A percentile compares a stretch with the other conserved stretches of the same genome.
Evolutionary conservation across 441 rosid species (phyloP).

Genomic region (Biscutella laevigata): DNA sequence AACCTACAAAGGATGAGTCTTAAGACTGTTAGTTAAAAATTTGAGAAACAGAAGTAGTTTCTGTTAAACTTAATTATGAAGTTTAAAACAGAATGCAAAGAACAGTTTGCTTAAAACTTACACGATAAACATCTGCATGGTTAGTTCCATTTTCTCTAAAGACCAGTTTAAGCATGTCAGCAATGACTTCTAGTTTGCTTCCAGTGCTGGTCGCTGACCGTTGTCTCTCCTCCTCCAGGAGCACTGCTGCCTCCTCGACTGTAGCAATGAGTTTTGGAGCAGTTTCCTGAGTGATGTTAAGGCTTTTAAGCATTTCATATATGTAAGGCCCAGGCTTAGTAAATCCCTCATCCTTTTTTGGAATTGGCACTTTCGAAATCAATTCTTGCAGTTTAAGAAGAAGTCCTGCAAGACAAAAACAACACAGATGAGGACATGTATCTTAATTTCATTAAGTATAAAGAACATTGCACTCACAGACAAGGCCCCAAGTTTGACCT

Average conservation of each 20-base stretch:
- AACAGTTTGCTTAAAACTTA: constrained; percentile 36
- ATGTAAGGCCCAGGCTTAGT: constrained; percentile 91
- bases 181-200: constrained; percentile 73
- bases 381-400: constrained; percentile 83
- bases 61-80: background rate
- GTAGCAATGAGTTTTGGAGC: constrained; percentile 60
- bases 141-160: constrained; percentile 53
- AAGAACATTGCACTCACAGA: background rate
- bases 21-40: constrained; percentile 7
- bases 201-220: constrained; percentile 32
- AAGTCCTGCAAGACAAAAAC: constrained; percentile 50
- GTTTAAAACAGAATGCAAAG: background rate
- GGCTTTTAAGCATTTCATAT: constrained; percentile 68
- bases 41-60: background rate
- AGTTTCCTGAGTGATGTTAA: constrained; percentile 74
- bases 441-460: background rate
- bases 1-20: constrained; percentile 40
- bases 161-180: constrained; percentile 60
- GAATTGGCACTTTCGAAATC: constrained; percentile 76
- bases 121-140: constrained; percentile 73
- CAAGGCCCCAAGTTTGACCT: constrained; percentile 38
- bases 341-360: constrained; percentile 71
- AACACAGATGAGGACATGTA: constrained; percentile 3
- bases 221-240: constrained; percentile 73
- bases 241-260: constrained; percentile 65